phyloP scores from a whole-genome alignment of 305 asterid species.

The Caryopteris hybrid region DNA sequence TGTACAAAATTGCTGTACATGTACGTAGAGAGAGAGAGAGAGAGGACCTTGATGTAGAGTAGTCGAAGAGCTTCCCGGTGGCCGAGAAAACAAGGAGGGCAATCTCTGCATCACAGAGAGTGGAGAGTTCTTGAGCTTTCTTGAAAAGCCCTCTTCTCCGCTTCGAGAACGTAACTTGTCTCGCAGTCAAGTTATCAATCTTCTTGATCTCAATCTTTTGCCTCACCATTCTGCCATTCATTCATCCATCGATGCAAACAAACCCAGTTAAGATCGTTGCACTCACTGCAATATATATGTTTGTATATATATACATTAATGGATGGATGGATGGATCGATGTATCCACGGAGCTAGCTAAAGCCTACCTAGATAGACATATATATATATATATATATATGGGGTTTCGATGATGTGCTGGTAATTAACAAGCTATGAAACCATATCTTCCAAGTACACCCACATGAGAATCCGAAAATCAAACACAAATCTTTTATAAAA shows the following conservation, averaged over 20 bases:
- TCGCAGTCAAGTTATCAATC: constrained; percentile 50
- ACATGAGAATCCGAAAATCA: constrained; percentile 26
- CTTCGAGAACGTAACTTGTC: constrained; percentile 68
- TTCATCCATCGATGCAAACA: background rate
- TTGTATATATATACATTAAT: too few species aligned
- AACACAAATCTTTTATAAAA: constrained; percentile 13
- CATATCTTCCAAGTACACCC: constrained; percentile 37
- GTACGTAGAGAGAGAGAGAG: background rate
- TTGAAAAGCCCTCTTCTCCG: constrained; percentile 73
- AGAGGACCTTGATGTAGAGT: constrained; percentile 47
- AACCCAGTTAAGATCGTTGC: too few species aligned
- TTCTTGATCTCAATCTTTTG: constrained; percentile 63
- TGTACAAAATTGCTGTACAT: background rate
- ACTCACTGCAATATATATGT: background rate
- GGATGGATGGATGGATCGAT: background rate
- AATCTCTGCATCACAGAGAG: constrained; percentile 64
- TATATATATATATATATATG: too few species aligned
- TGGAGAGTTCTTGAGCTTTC: constrained; percentile 60
- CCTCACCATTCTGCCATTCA: constrained; percentile 48
- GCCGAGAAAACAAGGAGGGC: constrained; percentile 64
- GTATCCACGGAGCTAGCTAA: too few species aligned
- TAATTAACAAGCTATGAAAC: background rate
- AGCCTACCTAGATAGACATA: too few species aligned
- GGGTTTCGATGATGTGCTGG: background rate
- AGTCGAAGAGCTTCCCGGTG: constrained; percentile 54